Evolutionary conservation across 257 asterid species (phyloP).

Genomic region (Fraxinus cuspidata): DNA sequence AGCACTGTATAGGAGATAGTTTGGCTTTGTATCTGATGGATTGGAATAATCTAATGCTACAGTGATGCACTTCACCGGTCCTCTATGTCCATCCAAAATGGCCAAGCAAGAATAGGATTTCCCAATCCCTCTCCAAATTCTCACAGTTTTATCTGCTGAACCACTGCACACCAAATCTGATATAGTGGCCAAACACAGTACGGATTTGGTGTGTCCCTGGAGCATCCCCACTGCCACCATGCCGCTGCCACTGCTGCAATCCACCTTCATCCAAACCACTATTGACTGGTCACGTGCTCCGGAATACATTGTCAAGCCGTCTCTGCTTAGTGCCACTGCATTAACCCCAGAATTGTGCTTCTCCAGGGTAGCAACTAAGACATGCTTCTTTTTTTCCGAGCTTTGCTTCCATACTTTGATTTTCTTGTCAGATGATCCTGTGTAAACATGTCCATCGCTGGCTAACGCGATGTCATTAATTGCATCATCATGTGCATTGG

Average conservation of each 20-base stretch:
- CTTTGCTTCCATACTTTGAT: constrained; percentile 62
- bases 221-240: constrained; percentile 53
- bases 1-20: constrained; percentile 54
- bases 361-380: constrained; percentile 44
- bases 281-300: constrained; percentile 61
- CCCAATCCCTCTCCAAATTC: constrained; percentile 64
- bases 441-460: constrained; percentile 43
- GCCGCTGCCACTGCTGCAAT: neutral
- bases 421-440: constrained; percentile 73
- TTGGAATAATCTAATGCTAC: constrained; percentile 32
- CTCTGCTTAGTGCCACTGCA: constrained; percentile 53
- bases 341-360: constrained; percentile 66
- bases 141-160: constrained; percentile 70
- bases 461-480: constrained; percentile 59
- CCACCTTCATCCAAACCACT: constrained; percentile 46
- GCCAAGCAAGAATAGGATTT: constrained; percentile 50
- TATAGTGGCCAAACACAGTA: constrained; percentile 55
- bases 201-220: constrained; percentile 57
- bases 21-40: constrained; percentile 34
- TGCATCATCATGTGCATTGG: constrained; percentile 79
- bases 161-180: constrained; percentile 64
- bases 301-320: constrained; percentile 51
- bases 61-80: constrained; percentile 64
- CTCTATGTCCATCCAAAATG: constrained; percentile 62
- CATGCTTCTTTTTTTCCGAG: constrained; percentile 39